Conservation (phyloP, 1,284 basidiomycete genomes). For the Malassezia sp. region DNA sequence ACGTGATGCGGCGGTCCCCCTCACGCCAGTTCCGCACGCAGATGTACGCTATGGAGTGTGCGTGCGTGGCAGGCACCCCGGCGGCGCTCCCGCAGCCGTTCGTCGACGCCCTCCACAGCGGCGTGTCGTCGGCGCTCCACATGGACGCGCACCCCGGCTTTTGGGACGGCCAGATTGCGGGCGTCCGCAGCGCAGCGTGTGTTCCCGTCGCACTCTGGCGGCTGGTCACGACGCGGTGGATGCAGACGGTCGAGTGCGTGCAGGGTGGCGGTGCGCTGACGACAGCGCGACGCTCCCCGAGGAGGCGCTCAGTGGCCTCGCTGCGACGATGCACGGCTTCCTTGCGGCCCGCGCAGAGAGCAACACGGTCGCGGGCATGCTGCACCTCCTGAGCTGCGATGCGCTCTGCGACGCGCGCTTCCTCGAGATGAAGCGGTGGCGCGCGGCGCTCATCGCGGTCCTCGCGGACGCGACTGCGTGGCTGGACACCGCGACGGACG, state of each 20-base stretch:
- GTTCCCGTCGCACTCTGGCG: constrained; percentile 19
- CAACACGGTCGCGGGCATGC: background rate
- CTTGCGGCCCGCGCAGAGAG: background rate
- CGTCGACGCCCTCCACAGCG: no score
- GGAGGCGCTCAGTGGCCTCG: background rate
- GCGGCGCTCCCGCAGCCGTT: no score
- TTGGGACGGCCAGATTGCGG: constrained; percentile 14
- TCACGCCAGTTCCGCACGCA: background rate
- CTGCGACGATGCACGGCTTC: background rate
- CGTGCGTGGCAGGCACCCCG: no score
- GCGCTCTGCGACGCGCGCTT: constrained; percentile 19
- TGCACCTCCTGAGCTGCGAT: background rate
- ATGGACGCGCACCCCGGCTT: no score
- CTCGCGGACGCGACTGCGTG: constrained; percentile 5
- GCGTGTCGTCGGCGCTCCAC: no score
- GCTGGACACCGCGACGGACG: background rate
- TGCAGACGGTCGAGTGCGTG: no score
- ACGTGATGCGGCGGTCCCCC: no score
- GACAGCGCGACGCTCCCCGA: constrained; percentile 2
- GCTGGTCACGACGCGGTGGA: constrained; percentile 23
- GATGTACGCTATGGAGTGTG: background rate
- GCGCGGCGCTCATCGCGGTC: constrained; percentile 13
- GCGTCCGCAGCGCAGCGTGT: background rate
- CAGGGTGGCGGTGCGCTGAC: constrained; percentile 21
- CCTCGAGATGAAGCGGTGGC: constrained; percentile 26